Evolutionary conservation across 2,329 filamentous ascomycete genomes (phyloP), one percentile per base, ranked within the genome.

Genomic region (Thielaviopsis populi): DNA sequence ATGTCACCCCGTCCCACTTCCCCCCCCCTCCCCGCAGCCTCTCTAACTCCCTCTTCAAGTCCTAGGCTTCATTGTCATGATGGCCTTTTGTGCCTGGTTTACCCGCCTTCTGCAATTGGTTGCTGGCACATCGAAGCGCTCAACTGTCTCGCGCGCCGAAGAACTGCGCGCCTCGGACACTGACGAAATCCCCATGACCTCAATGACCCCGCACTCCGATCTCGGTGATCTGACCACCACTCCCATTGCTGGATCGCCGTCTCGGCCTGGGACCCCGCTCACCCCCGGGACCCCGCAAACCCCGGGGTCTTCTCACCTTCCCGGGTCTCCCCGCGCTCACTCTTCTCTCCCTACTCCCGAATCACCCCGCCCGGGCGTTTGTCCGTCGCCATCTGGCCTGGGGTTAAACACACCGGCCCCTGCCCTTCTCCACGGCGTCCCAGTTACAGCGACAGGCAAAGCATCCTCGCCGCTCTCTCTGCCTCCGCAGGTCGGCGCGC

Each of bases 1-100:
- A 68, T 69, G 78, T 70, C 41, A 13, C 37, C 54, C n/a, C 19
- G 17, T 37, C 30, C 24, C 8, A 13, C 24, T 11, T 7, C 10
- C 10, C 50, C 6, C 41, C 2, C 10, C 22, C 11, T n/a, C 37
- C 6, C 60, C 15, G 22, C 30, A 8, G 17, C 22, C 6, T 41
- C 15, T 56, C 40, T 42, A 40, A 59, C 56, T 13, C 6, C 22
- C 33, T 13, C 19, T 24, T 8, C 22, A 37, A 83, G 81, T 82
- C 3, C 70, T 83, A 53, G 82, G 81, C 15, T 84, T 82, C 70
- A 68, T 80, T 13, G 71, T 77, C 50, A 79, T 81, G 73, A 76
- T 83, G 70, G 71, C 75, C 4, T 69, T 77, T 56, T 80, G 79
- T 15, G 80, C 80, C 3, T 83, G 80, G 70, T 73, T 82, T 70